Base-by-base conservation (phyloP, 345 rosid genomes). In the Hevea brasiliensis region DNA sequence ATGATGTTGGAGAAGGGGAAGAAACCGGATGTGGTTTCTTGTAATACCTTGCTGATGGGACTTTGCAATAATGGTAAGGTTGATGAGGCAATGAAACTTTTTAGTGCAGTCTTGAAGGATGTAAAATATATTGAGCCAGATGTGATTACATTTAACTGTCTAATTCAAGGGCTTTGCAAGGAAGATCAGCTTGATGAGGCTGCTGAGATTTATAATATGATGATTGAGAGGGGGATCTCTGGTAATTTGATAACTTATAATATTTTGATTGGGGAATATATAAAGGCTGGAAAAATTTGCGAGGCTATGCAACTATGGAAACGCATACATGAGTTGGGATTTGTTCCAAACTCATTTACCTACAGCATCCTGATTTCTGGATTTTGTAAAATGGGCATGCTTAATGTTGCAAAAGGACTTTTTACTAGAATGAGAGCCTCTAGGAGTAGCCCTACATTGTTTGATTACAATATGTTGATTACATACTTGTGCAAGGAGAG, bases 221-320 rank as follows among this genome's bases (percentile, higher is more conserved):
- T 90, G 86, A 76, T 70, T 53, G 77, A 81, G 65, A 87, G 57
- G 71, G 87, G 90, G 54, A 80, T 59, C 63, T 65, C 61, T 61
- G 88, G 82, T 71, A 84, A 77, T 83, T 40, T 86, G 75, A 69
- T 84, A 10, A 84, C 89, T 67, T 78, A 61, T 67, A 84, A 85
- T 72, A 78, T 74, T 65, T 73, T 91, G 75, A 85, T 91, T 24
- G 69, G 81, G 32, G 83, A 77, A 68, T 80, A 77, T 81, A 79
- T 89, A 67, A 83, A 78, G 76, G 79, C 78, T 51, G 90, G 89
- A 69, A 74, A 58, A 51, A 45, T 86, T 41, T 72, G 76, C 50
- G 74, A 85, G 84, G 89, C 89, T 23, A 72, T 85, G 82, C 84
- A 87, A 66, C 53, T 85, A 45, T 91, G 96, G 96, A 87, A 84